Evolutionary conservation across 225 moss, liverwort and hornwort species (phyloP), one percentile per base, ranked within the genome.

Genomic region (Asterella californica): DNA sequence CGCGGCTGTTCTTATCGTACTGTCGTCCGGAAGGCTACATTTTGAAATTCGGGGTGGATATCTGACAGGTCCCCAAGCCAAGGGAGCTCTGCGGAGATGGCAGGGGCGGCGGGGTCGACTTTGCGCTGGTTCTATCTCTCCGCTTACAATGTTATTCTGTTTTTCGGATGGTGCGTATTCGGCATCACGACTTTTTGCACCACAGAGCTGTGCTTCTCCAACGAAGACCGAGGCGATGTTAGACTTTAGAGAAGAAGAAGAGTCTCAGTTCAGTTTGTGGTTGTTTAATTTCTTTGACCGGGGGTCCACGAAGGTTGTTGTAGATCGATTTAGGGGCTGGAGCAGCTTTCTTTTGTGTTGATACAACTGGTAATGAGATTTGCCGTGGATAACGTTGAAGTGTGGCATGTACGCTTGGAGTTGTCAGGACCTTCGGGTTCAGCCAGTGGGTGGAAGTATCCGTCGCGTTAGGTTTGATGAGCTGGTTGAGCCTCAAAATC

Each of bases 71-170:
- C 68, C 34, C 14, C 22, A 45, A 38, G 42, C 14, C 0, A 27
- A 33, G 33, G 48, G 19, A 75, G 54, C 54, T 55, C 27, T 19
- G 48, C 15, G n/a, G 72, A 34, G 61, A 75, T 57, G 55, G 75
- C 54, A 17, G 74, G 50, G 10, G 57, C 49, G 54, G 53, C 48
- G 9, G 76, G 76, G 29, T 80, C 82, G 22, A 72, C 87, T 2
- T 18, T 88, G 46, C 87, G 87, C 29, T 81, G 92, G 85, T 66
- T 89, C 9, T 95, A 99, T 83, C 90, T 99, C 27, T 89, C 86
- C 14, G 61, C 87, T 15, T 99, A 99, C 90, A 99, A 95, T 82
- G 89, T 85, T 79, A 49, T 91, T 46, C 88, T 99, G 48, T 92
- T 92, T 50, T 88, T 79, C 14, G 92, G 95, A 70, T 99, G 99